Base-by-base conservation (phyloP, 495 filamentous ascomycete species). In the Penicillium cinerascens region DNA sequence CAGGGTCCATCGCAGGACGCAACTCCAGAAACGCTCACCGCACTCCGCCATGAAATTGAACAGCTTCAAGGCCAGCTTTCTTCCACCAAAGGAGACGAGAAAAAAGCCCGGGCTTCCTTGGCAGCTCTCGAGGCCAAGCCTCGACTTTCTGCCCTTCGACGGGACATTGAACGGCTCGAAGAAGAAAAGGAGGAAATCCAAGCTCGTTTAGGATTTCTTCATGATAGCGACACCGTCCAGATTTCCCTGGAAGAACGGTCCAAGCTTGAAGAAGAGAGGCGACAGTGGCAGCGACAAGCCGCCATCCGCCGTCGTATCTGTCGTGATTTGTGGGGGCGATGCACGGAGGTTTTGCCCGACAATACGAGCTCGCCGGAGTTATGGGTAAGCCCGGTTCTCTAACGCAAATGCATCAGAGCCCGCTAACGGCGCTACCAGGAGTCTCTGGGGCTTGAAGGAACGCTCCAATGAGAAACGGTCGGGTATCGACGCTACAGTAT, bases 21-120 rank as follows among this genome's bases (percentile, higher is more conserved):
- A 23, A 68, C 69, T 9, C 71, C 76, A n/a, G 75, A 80, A 44
- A 49, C 67, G 9, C 66, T 82, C 35, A 65, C 70, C 33, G 59
- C 68, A 16, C 66, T 83, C 54, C 75, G 80, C 56, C 51, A 65
- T n/a, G 58, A 73, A n/a, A 83, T 83, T 48, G 52, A 65, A n/a
- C 52, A 60, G 4, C 71, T 86, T 20, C 77, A 78, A 45, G 68
- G 70, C n/a, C 57, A 75, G 27, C 71, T 86, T 20, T 60, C 72
- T 4, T 52, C 55, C 17, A 60, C 80, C 27, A 81, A 78, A 58
- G 53, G 70, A 22, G 64, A 69, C 15, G 78, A 82, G 54, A 86
- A 84, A 55, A 64, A 71, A 45, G 63, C 77, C 16, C 75, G 74
- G 42, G 64, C 70, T 21, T 71, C 75, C 16, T 72, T 88, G 36